Conservation (phyloP, 2,329 filamentous ascomycete genomes). For the Ascochyta koolunga region DNA sequence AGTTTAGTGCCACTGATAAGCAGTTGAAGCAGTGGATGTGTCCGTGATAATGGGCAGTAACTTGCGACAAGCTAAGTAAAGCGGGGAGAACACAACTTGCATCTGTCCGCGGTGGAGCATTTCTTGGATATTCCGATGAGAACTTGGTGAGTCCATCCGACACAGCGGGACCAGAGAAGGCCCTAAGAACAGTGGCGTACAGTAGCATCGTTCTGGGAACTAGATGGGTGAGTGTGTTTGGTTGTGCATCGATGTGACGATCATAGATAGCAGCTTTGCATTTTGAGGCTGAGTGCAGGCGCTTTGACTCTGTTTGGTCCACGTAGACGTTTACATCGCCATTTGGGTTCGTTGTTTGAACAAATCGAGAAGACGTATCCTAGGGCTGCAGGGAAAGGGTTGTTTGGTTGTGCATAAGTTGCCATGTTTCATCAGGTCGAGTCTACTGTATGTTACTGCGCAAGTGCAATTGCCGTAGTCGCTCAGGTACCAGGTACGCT, state of each 20-base stretch:
- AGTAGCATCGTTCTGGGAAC: neutral
- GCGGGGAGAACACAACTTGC: neutral
- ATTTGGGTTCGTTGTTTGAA: neutral
- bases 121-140: too few relatives aligned
- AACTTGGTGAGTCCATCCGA: neutral
- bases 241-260: conserved; percentile 7
- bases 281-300: conserved; percentile 15
- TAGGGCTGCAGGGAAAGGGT: neutral
- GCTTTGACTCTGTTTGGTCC: conserved; percentile 9
- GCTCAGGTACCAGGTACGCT: neutral
- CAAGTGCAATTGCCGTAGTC: neutral
- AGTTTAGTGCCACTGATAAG: neutral
- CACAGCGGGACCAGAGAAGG: neutral
- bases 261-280: conserved; percentile 4
- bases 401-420: neutral
- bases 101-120: neutral
- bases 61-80: neutral
- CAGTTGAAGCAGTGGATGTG: neutral
- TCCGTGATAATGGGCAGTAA: neutral
- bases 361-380: neutral
- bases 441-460: neutral
- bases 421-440: neutral
- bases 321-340: conserved; percentile 18
- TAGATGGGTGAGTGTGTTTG: neutral
- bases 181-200: neutral